A percentile compares a stretch with the other conserved stretches of the same genome.
These are phyloP conservation scores for Simplicillium aogashimaense DNA, from an alignment of 2,329 filamentous ascomycete genomes.

Conservation along the genomic window DNA sequence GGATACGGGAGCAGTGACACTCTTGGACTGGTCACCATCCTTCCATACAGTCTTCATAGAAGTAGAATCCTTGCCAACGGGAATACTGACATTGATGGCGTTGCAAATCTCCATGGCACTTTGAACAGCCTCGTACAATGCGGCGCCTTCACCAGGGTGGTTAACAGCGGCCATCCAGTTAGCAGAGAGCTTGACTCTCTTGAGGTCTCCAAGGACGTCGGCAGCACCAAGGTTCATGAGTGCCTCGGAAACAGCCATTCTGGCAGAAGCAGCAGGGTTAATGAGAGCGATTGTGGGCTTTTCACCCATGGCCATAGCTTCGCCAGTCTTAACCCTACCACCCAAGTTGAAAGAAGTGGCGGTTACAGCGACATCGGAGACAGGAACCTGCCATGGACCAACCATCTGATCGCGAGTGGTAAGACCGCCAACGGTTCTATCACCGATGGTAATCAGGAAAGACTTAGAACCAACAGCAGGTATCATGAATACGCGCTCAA, in stretches of 20 bases:
- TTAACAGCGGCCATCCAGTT: slow-evolving; percentile 99
- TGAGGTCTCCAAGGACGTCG: slow-evolving; percentile 58
- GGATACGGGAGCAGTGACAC: slow-evolving; percentile 86
- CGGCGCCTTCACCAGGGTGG: slow-evolving; percentile 85
- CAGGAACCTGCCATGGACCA: slow-evolving; percentile 89
- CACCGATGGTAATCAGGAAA: slow-evolving; percentile 94
- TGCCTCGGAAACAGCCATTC: slow-evolving; percentile 93
- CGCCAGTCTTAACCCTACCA: slow-evolving; percentile 64
- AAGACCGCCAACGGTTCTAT: slow-evolving; percentile 83
- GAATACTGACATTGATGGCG: slow-evolving; percentile 81
- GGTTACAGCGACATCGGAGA: slow-evolving; percentile 89
- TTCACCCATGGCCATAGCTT: slow-evolving; percentile 98
- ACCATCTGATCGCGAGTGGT: slow-evolving; percentile 91
- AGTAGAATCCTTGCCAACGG: slow-evolving; percentile 95
- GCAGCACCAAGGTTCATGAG: slow-evolving; percentile 86
- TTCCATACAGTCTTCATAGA: slow-evolving; percentile 99
- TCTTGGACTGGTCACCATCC: slow-evolving; percentile 60
- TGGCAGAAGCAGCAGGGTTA: slow-evolving; percentile 77
- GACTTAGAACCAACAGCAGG: slow-evolving; percentile 94
- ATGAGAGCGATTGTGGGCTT: slow-evolving; percentile 84
- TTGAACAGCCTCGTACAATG: slow-evolving; percentile 85
- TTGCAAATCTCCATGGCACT: slow-evolving; percentile 90
- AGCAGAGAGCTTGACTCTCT: slow-evolving; percentile 77
- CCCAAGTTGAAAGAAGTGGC: slow-evolving; percentile 63
- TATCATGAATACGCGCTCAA: slow-evolving; percentile 71